Base-by-base conservation (phyloP, 1,284 basidiomycete species). In the Tilletia caries region DNA sequence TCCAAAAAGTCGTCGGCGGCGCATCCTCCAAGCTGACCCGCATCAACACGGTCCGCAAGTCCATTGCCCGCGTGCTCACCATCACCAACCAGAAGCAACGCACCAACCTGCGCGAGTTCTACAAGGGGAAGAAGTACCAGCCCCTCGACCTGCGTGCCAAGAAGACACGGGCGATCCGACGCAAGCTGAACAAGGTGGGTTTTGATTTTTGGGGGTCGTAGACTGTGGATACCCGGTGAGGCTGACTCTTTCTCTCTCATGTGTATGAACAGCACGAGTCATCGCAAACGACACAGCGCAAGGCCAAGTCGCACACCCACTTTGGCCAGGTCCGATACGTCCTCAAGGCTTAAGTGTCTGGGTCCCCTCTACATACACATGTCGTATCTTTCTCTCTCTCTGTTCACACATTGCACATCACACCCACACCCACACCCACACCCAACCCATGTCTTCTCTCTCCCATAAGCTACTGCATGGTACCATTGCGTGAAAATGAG, bases 51-150 rank as follows among this genome's bases (percentile, higher is more conserved):
- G 92, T 97, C 85, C 95, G 96, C 88, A 98, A 98, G 88, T 95
- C 93, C 79, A 95, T 99, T 83, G 96, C 96, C 75, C 93, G 96
- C 73, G 95, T 98, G 77, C 86, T 98, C 86, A 99, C 96, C 66
- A 94, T 98, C 81, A 95, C 92, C 88, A 98, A 97, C 91, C 91
- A 93, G 85, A 99, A 99, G 88, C 90, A 91, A 83, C 92, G 96
- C 81, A 90, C 93, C 87, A 94, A 95, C 87, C 89, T 98, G 79
- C 92, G 93, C 75, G 95, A 98, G 86, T 93, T 91, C 88, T 98
- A 98, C 92, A 95, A 95, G 88, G 87, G 88, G 85, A 97, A 98
- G 91, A 96, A 95, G 85, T 92, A 92, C 87, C 86, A 92, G 75
- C 96, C 96, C 78, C 93, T 98, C 78, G 96, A 99, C 88, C 91